Percentiles rank a stretch among this genome's conserved stretches.
Conservation (phyloP, 148 eudicot species). For the Vaccinium darrowii region DNA sequence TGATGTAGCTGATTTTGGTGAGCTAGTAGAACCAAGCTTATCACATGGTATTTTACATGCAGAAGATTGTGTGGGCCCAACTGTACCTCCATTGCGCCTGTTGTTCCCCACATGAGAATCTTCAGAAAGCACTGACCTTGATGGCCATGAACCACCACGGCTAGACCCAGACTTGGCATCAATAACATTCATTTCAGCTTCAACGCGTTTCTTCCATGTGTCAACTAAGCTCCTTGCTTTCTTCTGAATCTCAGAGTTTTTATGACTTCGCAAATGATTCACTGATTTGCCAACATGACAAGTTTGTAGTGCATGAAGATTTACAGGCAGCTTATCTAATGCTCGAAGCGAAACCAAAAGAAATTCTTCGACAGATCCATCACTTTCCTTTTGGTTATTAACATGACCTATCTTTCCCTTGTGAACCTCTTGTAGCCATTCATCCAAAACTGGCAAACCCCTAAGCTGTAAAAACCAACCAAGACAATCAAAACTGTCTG, state of each 20-base stretch:
- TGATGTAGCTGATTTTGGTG: constrained; percentile 35
- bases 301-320: constrained; percentile 74
- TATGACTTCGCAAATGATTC: constrained; percentile 76
- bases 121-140: constrained; percentile 58
- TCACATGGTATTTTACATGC: constrained; percentile 46
- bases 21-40: constrained; percentile 43
- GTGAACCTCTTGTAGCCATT: constrained; percentile 89
- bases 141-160: constrained; percentile 60
- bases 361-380: constrained; percentile 81
- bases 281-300: constrained; percentile 96
- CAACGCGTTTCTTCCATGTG: constrained; percentile 97
- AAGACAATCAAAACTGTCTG: constrained; percentile 84
- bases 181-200: constrained; percentile 79
- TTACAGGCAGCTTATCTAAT: constrained; percentile 85
- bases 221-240: constrained; percentile 88
- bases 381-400: constrained; percentile 58
- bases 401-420: constrained; percentile 72
- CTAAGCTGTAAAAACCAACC: constrained; percentile 75
- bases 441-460: constrained; percentile 83
- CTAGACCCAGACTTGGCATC: constrained; percentile 63
- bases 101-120: constrained; percentile 43
- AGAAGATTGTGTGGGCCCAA: constrained; percentile 49
- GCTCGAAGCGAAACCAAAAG: constrained; percentile 83
- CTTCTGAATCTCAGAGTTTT: constrained; percentile 84
- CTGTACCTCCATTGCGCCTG: constrained; percentile 50